Conservation (phyloP, 148 eudicot genomes). For the Persicaria tinctoria region DNA sequence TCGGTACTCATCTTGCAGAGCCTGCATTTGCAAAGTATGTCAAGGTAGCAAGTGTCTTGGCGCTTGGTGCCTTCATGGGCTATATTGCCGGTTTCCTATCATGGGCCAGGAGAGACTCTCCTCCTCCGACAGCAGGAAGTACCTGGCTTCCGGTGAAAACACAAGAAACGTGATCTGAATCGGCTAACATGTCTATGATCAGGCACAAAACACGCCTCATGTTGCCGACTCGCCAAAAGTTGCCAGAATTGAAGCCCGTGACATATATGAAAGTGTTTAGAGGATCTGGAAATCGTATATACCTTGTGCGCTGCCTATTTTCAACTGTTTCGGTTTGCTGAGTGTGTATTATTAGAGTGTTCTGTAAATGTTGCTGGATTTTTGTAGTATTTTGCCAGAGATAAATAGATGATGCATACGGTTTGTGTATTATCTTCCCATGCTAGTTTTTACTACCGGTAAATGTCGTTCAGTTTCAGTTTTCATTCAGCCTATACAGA, state of each 20-base stretch:
- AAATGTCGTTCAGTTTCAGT: too few species aligned
- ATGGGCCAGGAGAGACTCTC: conserved; percentile 34
- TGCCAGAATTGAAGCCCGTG: background rate
- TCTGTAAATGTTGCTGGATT: conserved; percentile 6
- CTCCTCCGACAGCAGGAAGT: conserved; percentile 18
- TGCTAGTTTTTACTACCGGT: too few species aligned
- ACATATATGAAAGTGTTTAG: background rate
- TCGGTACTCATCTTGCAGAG: conserved; percentile 12
- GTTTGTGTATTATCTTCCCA: too few species aligned
- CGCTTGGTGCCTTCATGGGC: conserved; percentile 65
- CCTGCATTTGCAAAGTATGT: conserved; percentile 32
- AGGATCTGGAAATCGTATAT: background rate
- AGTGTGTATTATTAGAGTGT: background rate
- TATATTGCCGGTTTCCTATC: conserved; percentile 57
- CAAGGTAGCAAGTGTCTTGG: conserved; percentile 44
- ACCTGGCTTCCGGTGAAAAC: conserved; percentile 70
- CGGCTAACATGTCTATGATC: background rate
- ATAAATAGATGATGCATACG: background rate
- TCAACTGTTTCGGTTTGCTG: background rate
- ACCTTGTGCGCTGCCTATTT: background rate
- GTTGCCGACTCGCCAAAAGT: too few species aligned
- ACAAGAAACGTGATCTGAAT: conserved; percentile 35
- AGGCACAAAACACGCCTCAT: background rate
- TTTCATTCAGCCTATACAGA: too few species aligned
- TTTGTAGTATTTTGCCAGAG: background rate